These are phyloP conservation scores for Kluyveromyces lactis DNA, from an alignment of 805 yeast genomes.

Conservation along the genomic window DNA sequence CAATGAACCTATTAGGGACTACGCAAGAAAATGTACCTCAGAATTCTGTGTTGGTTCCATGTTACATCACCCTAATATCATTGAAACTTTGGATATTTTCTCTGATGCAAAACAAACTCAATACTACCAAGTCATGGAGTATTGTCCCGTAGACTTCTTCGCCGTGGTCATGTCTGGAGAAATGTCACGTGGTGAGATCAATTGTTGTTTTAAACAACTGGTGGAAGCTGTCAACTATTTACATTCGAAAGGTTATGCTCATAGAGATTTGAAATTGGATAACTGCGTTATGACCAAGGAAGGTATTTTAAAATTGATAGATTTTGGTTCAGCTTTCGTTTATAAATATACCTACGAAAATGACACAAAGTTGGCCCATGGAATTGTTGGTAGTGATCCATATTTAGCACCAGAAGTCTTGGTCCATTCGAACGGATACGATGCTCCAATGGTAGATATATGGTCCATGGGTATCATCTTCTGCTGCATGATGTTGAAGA, in stretches of 20 bases:
- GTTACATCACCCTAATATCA: conserved; percentile 71
- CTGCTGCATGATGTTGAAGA: conserved; percentile 78
- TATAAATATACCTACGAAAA: conserved; percentile 69
- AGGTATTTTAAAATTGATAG: conserved; percentile 72
- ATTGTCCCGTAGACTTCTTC: conserved; percentile 76
- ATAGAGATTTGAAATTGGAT: conserved; percentile 74
- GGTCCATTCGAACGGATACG: conserved; percentile 42
- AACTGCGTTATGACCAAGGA: conserved; percentile 70
- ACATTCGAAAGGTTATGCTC: conserved; percentile 74
- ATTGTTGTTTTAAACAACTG: conserved; percentile 72
- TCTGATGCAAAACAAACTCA: conserved; percentile 52
- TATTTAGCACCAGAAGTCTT: conserved; percentile 80
- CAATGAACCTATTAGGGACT: conserved; percentile 64
- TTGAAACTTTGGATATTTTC: conserved; percentile 64
- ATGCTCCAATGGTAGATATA: conserved; percentile 71
- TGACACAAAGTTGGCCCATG: conserved; percentile 52
- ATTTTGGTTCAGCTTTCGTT: conserved; percentile 79
- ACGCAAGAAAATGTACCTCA: conserved; percentile 82
- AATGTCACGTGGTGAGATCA: conserved; percentile 74
- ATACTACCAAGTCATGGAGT: conserved; percentile 78
- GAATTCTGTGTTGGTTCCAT: conserved; percentile 83
- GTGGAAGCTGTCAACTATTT: conserved; percentile 63
- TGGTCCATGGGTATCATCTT: conserved; percentile 83
- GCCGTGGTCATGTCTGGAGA: conserved; percentile 82
- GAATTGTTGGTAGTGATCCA: conserved; percentile 81